A percentile compares a stretch with the other conserved stretches of the same genome.
Conservation (phyloP, 306 rosid genomes). For the Clitoria ternatea region DNA sequence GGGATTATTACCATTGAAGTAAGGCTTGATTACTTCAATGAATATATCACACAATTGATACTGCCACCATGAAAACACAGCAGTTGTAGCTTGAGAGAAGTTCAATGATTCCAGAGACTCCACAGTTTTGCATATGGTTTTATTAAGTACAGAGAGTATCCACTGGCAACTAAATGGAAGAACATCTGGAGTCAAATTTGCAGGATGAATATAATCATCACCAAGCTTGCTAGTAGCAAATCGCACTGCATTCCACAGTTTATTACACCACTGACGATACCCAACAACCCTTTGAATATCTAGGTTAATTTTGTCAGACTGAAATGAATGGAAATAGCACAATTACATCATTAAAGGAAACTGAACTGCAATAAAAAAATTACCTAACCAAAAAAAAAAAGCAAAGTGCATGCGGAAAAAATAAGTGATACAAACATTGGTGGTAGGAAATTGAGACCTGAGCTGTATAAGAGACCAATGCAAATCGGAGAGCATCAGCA, state of each 20-base stretch:
- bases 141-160: conserved; percentile 77
- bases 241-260: conserved; percentile 90
- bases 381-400: too few relatives aligned
- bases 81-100: conserved; percentile 80
- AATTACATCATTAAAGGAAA: neutral
- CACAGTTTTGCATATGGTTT: conserved; percentile 59
- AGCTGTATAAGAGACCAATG: conserved; percentile 89
- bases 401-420: neutral
- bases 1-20: conserved; percentile 61
- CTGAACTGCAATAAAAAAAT: too few relatives aligned
- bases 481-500: conserved; percentile 93
- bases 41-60: conserved; percentile 95
- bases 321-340: conserved; percentile 29
- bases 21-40: conserved; percentile 90
- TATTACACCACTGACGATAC: conserved; percentile 95
- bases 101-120: conserved; percentile 59
- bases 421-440: neutral
- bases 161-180: conserved; percentile 93
- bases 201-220: conserved; percentile 67
- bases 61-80: conserved; percentile 91
- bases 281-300: conserved; percentile 97
- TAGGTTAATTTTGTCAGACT: conserved; percentile 94
- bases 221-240: conserved; percentile 95
- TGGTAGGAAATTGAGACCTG: conserved; percentile 60
- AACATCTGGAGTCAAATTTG: conserved; percentile 46